These are phyloP conservation scores for Neoconidiobolus thromboides DNA, from an alignment of 371 early-diverging fungal species.

Conservation along the genomic window DNA sequence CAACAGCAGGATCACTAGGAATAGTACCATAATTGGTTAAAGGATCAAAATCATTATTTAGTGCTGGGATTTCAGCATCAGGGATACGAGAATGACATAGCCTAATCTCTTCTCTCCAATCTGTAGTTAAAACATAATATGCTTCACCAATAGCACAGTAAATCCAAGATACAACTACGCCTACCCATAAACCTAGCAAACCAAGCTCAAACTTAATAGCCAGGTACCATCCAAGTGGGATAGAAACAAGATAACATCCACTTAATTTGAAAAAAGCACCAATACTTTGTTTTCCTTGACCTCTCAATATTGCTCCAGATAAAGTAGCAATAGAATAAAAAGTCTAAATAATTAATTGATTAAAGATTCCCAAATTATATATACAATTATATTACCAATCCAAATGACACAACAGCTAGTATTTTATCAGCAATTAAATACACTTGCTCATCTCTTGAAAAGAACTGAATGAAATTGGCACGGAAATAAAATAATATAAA, in stretches of 20 bases:
- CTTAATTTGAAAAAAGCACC: conserved; percentile 1
- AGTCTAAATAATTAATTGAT: background rate
- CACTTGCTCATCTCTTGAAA: background rate
- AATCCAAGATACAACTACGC: background rate
- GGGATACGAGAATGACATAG: background rate
- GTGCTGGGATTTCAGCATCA: no score
- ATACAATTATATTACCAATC: background rate
- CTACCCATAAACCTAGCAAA: background rate
- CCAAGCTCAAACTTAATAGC: background rate
- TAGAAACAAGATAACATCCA: background rate
- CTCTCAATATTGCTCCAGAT: background rate
- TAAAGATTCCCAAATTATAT: background rate
- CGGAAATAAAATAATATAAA: background rate
- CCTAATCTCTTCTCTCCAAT: background rate
- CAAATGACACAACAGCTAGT: background rate
- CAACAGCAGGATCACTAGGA: no score
- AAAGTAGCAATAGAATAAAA: background rate
- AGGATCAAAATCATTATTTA: no score
- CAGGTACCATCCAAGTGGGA: background rate
- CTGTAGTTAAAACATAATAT: background rate
- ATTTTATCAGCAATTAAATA: background rate
- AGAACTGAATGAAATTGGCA: background rate
- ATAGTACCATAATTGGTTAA: no score
- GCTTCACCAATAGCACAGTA: background rate
- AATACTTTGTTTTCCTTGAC: background rate